These are phyloP conservation scores for Didymella pomorum DNA, from an alignment of 2,329 filamentous ascomycete species.

Conservation along the genomic window DNA sequence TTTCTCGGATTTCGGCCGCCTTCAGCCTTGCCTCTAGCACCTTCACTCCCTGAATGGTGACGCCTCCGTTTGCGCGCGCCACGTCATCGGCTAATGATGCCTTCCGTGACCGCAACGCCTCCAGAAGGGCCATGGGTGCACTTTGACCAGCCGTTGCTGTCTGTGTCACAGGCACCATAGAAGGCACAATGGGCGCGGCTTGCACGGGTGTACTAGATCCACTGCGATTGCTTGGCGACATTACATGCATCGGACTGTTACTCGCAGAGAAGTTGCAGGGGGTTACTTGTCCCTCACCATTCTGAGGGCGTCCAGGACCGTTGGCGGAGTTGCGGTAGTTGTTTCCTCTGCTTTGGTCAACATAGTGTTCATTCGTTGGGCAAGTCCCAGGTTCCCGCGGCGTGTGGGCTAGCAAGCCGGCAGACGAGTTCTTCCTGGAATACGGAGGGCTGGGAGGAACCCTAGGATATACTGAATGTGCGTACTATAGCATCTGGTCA, in stretches of 20 bases:
- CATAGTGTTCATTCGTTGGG: constrained; percentile 7
- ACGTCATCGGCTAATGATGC: not conserved
- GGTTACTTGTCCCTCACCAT: not conserved
- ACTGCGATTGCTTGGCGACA: constrained; percentile 26
- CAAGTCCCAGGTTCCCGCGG: constrained; percentile 13
- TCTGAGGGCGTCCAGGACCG: not conserved
- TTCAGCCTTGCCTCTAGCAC: not conserved
- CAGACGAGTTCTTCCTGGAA: constrained; percentile 25
- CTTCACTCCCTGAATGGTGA: not conserved
- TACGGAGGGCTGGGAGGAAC: constrained; percentile 6
- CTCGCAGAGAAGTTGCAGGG: constrained; percentile 7
- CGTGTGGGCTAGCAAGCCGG: constrained; percentile 10
- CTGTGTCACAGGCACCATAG: constrained; percentile 28
- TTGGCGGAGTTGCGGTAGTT: constrained; percentile 9
- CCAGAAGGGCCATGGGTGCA: constrained; percentile 3
- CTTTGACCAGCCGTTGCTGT: not conserved
- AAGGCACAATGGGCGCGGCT: constrained; percentile 30
- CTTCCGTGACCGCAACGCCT: constrained; percentile 1
- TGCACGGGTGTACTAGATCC: constrained; percentile 32
- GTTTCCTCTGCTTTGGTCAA: constrained; percentile 24
- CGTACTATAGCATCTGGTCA: constrained; percentile 23
- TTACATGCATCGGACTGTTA: constrained; percentile 14
- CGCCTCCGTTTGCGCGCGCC: not conserved
- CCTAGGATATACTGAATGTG: constrained; percentile 1
- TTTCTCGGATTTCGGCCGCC: not conserved